phyloP scores from a whole-genome alignment of 2,329 filamentous ascomycete genomes.

The Colletotrichum sp. region DNA sequence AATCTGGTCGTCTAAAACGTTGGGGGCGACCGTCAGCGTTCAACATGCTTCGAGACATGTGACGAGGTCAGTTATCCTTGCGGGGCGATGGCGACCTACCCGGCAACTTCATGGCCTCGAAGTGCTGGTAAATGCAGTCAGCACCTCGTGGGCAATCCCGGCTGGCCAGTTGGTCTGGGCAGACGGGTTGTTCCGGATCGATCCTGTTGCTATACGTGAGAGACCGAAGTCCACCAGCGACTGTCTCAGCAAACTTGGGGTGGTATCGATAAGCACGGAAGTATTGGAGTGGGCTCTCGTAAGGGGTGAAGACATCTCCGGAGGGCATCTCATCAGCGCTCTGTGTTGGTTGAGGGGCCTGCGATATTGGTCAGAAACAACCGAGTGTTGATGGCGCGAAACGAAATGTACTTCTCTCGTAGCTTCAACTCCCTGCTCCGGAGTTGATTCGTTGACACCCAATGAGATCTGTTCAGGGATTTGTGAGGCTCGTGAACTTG shows the following conservation, averaged over 20 bases:
- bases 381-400: constrained; percentile 21
- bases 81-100: constrained; percentile 64
- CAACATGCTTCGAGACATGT: constrained; percentile 35
- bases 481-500: constrained; percentile 23
- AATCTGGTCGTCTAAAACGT: constrained; percentile 70
- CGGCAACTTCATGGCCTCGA: constrained; percentile 71
- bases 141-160: constrained; percentile 73
- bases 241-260: constrained; percentile 71
- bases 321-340: constrained; percentile 6
- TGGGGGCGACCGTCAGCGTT: constrained; percentile 51
- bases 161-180: constrained; percentile 74
- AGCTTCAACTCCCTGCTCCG: constrained; percentile 30
- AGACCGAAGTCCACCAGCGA: constrained; percentile 81
- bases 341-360: constrained; percentile 15
- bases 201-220: constrained; percentile 94
- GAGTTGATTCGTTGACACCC: constrained; percentile 21
- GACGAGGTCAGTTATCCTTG: constrained; percentile 23
- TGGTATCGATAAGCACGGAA: constrained; percentile 94
- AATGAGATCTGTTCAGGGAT: constrained; percentile 20
- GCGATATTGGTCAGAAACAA: constrained; percentile 24
- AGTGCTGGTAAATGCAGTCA: constrained; percentile 81
- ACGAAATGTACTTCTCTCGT: constrained; percentile 49
- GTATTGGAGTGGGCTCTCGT: constrained; percentile 80
- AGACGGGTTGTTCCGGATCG: constrained; percentile 75
- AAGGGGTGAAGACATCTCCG: constrained; percentile 53